A percentile compares a stretch with the other conserved stretches of the same genome.
Conservation (phyloP, 257 asterid genomes). For the Catharanthus roseus region DNA sequence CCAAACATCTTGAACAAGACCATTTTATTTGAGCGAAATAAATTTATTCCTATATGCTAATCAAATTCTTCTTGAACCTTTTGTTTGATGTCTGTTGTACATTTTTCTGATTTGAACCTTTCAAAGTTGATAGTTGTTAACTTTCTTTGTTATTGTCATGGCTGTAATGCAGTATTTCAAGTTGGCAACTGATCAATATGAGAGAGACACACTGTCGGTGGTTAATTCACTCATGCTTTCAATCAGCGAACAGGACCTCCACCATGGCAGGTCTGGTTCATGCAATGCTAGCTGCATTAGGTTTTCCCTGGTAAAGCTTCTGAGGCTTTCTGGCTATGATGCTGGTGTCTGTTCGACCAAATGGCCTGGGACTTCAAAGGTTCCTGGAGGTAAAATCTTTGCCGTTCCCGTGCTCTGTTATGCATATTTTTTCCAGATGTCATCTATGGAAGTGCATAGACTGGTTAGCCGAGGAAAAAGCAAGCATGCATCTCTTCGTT, state of each 20-base stretch:
- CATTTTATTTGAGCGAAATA: neutral
- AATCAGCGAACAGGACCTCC: constrained; percentile 44
- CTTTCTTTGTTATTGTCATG: neutral
- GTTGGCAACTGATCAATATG: constrained; percentile 46
- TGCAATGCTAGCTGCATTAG: constrained; percentile 79
- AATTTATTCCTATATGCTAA: neutral
- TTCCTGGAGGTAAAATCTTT: constrained; percentile 53
- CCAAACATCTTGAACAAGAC: neutral
- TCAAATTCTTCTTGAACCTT: neutral
- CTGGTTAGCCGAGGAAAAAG: neutral
- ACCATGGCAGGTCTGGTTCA: constrained; percentile 34
- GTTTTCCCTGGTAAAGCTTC: constrained; percentile 53
- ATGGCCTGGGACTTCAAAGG: constrained; percentile 63
- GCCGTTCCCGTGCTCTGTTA: neutral
- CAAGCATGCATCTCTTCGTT: too few relatives aligned
- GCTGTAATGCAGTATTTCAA: constrained; percentile 43
- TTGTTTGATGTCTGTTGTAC: neutral
- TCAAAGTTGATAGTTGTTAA: neutral
- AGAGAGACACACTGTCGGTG: constrained; percentile 43
- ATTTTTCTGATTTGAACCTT: neutral
- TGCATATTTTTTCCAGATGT: neutral
- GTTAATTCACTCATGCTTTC: constrained; percentile 53
- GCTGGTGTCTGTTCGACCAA: constrained; percentile 66
- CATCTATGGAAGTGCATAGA: neutral
- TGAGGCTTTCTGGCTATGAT: constrained; percentile 64